Evolutionary conservation across 345 rosid species (phyloP).

Genomic region (Aquilaria yunnanensis): DNA sequence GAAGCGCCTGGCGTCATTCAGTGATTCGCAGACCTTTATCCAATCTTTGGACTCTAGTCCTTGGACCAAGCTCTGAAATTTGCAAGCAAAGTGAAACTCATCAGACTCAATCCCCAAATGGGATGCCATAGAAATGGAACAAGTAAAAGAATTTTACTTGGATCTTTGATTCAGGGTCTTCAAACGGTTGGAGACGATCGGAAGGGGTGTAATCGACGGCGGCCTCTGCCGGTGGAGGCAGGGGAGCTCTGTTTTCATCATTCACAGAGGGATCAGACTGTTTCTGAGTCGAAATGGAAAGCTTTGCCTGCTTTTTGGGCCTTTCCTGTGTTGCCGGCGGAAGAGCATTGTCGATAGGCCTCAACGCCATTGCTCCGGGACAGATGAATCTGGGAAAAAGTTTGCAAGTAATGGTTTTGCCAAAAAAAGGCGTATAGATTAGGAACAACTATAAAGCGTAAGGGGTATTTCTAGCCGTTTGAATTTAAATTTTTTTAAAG

Average conservation of each 20-base stretch:
- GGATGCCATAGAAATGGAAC: neutral
- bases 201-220: constrained; percentile 61
- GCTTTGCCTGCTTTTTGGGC: constrained; percentile 61
- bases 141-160: constrained; percentile 26
- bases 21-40: constrained; percentile 58
- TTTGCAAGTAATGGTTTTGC: neutral
- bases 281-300: constrained; percentile 24
- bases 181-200: constrained; percentile 42
- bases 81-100: constrained; percentile 2
- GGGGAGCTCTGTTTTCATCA: constrained; percentile 16
- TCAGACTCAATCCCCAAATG: neutral
- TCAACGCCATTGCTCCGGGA: constrained; percentile 53
- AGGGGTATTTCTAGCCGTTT: too few relatives aligned
- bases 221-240: constrained; percentile 29
- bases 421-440: constrained; percentile 7
- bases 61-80: constrained; percentile 42
- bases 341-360: constrained; percentile 79
- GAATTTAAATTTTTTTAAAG: too few relatives aligned
- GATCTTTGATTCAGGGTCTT: constrained; percentile 45
- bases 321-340: constrained; percentile 55
- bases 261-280: constrained; percentile 1
- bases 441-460: neutral
- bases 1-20: constrained; percentile 57
- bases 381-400: neutral
- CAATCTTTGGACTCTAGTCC: constrained; percentile 76